Evolutionary conservation across 2,329 filamentous ascomycete species (phyloP).

Genomic region (Xylaria sp.): DNA sequence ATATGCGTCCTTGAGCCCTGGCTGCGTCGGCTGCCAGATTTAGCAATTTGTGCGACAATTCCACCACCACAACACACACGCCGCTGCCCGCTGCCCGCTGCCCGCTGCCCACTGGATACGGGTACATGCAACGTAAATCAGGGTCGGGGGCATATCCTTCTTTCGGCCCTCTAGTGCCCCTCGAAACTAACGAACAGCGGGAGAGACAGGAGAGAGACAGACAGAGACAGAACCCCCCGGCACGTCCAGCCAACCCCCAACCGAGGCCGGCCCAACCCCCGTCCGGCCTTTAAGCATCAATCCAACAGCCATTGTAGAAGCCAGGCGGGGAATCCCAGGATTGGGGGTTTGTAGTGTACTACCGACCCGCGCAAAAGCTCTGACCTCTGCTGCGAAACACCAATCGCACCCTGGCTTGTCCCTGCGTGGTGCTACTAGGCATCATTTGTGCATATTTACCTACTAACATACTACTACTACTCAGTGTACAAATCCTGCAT

Average conservation of each 20-base stretch:
- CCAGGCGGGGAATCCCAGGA: slow-evolving; percentile 30
- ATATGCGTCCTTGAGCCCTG: slow-evolving; percentile 36
- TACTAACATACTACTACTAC: background rate
- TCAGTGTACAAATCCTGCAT: background rate
- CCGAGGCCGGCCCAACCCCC: slow-evolving; percentile 9
- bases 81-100: background rate
- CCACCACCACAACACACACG: slow-evolving; percentile 24
- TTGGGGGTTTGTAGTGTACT: slow-evolving; percentile 7
- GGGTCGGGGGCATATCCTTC: slow-evolving; percentile 48
- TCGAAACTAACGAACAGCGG: slow-evolving; percentile 28
- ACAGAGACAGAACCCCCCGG: background rate
- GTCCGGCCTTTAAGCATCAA: background rate
- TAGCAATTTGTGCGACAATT: slow-evolving; percentile 35
- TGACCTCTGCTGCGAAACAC: slow-evolving; percentile 35
- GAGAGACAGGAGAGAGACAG: background rate
- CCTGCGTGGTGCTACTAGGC: slow-evolving; percentile 16
- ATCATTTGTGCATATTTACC: background rate
- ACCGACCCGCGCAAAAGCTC: slow-evolving; percentile 21
- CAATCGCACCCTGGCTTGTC: slow-evolving; percentile 30
- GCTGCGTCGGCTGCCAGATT: slow-evolving; percentile 35
- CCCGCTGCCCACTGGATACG: slow-evolving; percentile 18
- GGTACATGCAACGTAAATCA: slow-evolving; percentile 61
- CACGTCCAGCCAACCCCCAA: slow-evolving; percentile 27
- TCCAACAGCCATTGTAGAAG: slow-evolving; percentile 19
- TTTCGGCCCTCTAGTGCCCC: slow-evolving; percentile 31